Evolutionary conservation across 164 flowering plant species (phyloP), one percentile per base, ranked within the genome.

Genomic region (Santalum album): DNA sequence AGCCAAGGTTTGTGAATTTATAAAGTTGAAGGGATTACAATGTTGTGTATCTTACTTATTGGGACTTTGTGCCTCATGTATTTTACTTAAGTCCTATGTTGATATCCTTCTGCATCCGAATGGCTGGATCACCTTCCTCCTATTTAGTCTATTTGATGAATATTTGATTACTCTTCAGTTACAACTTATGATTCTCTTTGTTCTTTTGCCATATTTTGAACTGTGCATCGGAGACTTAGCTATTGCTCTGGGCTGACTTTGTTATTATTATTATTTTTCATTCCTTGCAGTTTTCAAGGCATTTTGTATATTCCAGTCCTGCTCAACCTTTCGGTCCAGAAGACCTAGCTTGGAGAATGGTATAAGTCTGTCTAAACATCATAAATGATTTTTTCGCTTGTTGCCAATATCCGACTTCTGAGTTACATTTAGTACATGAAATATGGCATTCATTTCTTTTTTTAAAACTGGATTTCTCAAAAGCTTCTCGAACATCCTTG

Each of bases 331-430:
- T 88, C 67, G 96, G 92, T 56, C 86, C 98, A 1, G 96, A 92
- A 75, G 98, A 86, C 69, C 74, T 92, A 49, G 78, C 69, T 32
- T 89, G 98, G 98, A 78, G 87, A 84, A 87, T 92, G 98, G 96
- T 92, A 44, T 66, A 81, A 65, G 16, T 49, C 51, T 57, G n/a
- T n/a, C n/a, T n/a, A n/a, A n/a, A n/a, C n/a, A n/a, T n/a, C n/a
- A n/a, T n/a, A n/a, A n/a, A n/a, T n/a, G n/a, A n/a, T n/a, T n/a
- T n/a, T n/a, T n/a, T n/a, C n/a, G n/a, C n/a, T n/a, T n/a, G n/a
- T n/a, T n/a, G n/a, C n/a, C n/a, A n/a, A n/a, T n/a, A n/a, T n/a
- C n/a, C n/a, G n/a, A n/a, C n/a, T n/a, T n/a, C n/a, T n/a, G n/a
- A n/a, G n/a, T n/a, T n/a, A n/a, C n/a, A n/a, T n/a, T n/a, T n/a